Evolutionary conservation across 2,329 filamentous ascomycete genomes (phyloP), one percentile per base, ranked within the genome.

Genomic region (Fonsecaea monophora): DNA sequence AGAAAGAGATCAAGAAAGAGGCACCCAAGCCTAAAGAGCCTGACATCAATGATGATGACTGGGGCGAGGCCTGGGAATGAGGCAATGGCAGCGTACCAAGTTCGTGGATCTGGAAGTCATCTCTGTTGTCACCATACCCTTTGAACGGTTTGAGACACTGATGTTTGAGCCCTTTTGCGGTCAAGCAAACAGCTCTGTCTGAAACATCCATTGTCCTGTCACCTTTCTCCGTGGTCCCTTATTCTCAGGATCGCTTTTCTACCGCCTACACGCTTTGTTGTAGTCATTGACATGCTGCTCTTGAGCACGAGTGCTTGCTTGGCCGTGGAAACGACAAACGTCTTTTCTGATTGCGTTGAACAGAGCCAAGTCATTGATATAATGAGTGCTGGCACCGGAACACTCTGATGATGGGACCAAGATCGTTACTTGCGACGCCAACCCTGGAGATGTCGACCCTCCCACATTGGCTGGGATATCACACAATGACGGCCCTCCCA

Each of bases 1-100:
- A 85, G 0, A 93, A 92, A 80, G 91, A 90, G 78, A 87, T 92
- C 69, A 86, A 91, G 73, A 84, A 67, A 57, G 67, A 64, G 25
- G 10, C 60, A 18, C 62, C 65, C 18, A 71, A 71, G 48, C 67
- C 67, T n/a, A 71, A 66, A 56, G 53, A 66, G 25, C 62, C 67
- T 18, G 60, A 66, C 32, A 30, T 65, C 30, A 68, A 63, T 45
- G 81, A 83, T 68, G 80, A 84, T 73, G 80, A 78, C 25, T 83
- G 82, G 81, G 81, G 82, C 25, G 81, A 81, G 72, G 82, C 80
- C 37, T 83, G 81, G 80, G 81, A 82, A 69, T 83, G 73, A 73
- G 21, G 21, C n/a, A 50, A 50, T 9, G 30, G 21, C 45, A 25
- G 45, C 9, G 42, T n/a, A 21, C n/a, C 42, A 10, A 48, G 1